Evolutionary conservation across 805 yeast species (phyloP).

Genomic region (Metschnikowia baotianmanensis): DNA sequence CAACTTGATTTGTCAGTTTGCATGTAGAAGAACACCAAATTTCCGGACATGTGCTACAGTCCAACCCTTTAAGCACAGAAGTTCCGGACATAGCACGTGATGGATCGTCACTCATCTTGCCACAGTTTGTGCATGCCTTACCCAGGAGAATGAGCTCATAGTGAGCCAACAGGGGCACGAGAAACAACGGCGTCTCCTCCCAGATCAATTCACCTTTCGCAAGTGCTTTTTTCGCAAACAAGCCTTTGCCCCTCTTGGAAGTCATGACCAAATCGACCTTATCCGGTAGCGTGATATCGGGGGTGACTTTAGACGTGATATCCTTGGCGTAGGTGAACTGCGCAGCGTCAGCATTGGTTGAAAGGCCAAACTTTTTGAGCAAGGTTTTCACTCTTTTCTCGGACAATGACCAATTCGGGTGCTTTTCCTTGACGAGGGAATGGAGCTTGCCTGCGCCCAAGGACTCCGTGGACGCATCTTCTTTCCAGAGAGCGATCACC

Average conservation of each 20-base stretch:
- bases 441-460: conserved; percentile 55
- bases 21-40: conserved; percentile 71
- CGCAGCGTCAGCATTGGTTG: conserved; percentile 29
- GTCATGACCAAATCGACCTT: conserved; percentile 48
- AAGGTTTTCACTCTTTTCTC: conserved; percentile 54
- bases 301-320: conserved; percentile 51
- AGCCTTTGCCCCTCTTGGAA: conserved; percentile 56
- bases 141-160: conserved; percentile 56
- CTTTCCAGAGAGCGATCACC: conserved; percentile 65
- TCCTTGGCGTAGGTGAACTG: conserved; percentile 52
- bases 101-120: conserved; percentile 44
- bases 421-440: conserved; percentile 45
- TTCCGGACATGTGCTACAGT: conserved; percentile 62
- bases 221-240: conserved; percentile 50
- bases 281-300: conserved; percentile 40
- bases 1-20: conserved; percentile 46
- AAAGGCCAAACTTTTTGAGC: conserved; percentile 56
- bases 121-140: conserved; percentile 73
- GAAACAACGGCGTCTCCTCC: conserved; percentile 58
- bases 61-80: conserved; percentile 47
- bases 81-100: conserved; percentile 26
- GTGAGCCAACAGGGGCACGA: conserved; percentile 68
- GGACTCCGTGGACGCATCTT: conserved; percentile 60
- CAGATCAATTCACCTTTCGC: conserved; percentile 54
- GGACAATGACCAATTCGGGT: conserved; percentile 63